phyloP scores from a whole-genome alignment of 306 rosid genomes.

The Styphnolobium japonicum region DNA sequence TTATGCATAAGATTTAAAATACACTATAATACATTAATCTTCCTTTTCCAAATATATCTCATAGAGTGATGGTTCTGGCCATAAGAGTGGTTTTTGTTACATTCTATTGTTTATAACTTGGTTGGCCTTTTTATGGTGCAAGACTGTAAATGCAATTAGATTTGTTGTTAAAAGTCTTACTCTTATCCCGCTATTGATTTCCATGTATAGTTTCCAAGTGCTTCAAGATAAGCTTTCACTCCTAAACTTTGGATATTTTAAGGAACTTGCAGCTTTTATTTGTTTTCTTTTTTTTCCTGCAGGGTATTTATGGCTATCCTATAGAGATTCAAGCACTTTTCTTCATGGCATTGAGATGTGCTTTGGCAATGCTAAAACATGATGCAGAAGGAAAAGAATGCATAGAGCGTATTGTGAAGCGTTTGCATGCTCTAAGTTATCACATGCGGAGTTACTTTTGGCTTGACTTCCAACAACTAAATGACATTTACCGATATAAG shows the following conservation, averaged over 20 bases:
- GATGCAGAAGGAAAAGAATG: slow-evolving; percentile 81
- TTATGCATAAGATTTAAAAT: not conserved
- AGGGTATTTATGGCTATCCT: slow-evolving; percentile 93
- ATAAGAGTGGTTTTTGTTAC: not conserved
- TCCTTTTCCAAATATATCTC: not conserved
- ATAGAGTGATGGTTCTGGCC: not conserved
- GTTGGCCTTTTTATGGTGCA: not conserved
- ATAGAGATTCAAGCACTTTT: slow-evolving; percentile 94
- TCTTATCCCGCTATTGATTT: slow-evolving; percentile 6
- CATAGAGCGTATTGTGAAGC: slow-evolving; percentile 81
- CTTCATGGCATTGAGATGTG: slow-evolving; percentile 83
- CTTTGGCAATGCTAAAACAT: slow-evolving; percentile 74
- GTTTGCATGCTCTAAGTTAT: slow-evolving; percentile 80
- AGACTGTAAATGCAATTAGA: not conserved
- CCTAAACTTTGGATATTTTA: not conserved
- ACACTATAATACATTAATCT: not conserved
- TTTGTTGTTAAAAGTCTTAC: too few relatives aligned
- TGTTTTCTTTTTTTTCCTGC: slow-evolving; percentile 17
- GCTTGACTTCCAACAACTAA: slow-evolving; percentile 89
- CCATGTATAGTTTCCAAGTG: not conserved
- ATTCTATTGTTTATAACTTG: not conserved
- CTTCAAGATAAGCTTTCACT: not conserved
- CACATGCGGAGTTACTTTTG: slow-evolving; percentile 93
- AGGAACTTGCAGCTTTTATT: not conserved
- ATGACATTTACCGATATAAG: slow-evolving; percentile 89